Evolutionary conservation across 2,329 filamentous ascomycete genomes (phyloP).

Genomic region (Hortaea sp.): DNA sequence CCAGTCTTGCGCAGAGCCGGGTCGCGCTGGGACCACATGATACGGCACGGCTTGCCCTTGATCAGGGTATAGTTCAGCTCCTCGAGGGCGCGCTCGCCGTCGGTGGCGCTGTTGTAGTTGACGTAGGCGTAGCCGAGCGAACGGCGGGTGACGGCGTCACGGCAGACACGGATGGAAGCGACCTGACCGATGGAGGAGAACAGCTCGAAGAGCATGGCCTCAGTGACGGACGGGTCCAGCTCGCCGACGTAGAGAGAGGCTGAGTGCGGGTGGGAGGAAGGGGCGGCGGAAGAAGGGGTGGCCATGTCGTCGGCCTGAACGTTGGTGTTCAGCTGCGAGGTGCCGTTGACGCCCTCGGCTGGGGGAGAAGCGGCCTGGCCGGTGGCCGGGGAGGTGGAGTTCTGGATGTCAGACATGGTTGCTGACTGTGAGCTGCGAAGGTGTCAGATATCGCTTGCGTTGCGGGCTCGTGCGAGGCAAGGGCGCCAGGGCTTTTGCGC

Average conservation of each 20-base stretch:
- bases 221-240: constrained; percentile 93
- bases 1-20: constrained; percentile 98
- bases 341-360: constrained; percentile 48
- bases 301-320: constrained; percentile 57
- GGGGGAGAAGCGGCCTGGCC: constrained; percentile 62
- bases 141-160: constrained; percentile 94
- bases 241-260: constrained; percentile 98
- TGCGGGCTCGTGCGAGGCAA: too few species aligned
- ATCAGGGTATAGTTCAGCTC: constrained; percentile 99
- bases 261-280: constrained; percentile 67
- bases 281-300: constrained; percentile 59
- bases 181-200: constrained; percentile 99
- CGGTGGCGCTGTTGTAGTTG: constrained; percentile 96
- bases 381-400: constrained; percentile 55
- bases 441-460: too few species aligned
- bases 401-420: constrained; percentile 35
- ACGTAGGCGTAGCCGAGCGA: constrained; percentile 99
- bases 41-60: constrained; percentile 97
- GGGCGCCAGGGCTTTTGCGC: too few species aligned
- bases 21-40: constrained; percentile 99
- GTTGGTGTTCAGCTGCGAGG: constrained; percentile 59
- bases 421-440: background rate
- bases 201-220: constrained; percentile 99
- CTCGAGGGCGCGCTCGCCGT: constrained; percentile 96
- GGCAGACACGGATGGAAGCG: constrained; percentile 98